These are phyloP conservation scores for Aspergillus melleus DNA, from an alignment of 2,329 filamentous ascomycete genomes.

Conservation along the genomic window DNA sequence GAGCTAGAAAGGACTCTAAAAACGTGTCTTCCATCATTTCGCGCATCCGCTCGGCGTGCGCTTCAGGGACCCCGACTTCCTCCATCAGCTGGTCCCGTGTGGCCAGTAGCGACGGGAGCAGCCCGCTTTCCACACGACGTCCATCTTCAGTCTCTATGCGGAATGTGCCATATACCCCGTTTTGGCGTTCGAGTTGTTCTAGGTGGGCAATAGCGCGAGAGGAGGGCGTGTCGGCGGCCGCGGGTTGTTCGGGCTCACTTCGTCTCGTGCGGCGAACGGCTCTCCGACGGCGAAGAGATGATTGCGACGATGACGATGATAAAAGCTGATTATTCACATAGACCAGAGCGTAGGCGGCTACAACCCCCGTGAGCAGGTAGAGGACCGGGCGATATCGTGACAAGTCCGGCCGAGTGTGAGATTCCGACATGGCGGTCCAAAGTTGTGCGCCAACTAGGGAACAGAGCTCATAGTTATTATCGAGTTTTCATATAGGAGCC, in stretches of 20 bases:
- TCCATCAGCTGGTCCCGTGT: conserved; percentile 45
- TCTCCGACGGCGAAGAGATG: conserved; percentile 39
- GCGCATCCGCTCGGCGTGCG: conserved; percentile 43
- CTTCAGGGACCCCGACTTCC: conserved; percentile 38
- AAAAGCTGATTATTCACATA: conserved; percentile 38
- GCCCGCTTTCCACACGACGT: conserved; percentile 40
- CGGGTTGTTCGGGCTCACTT: conserved; percentile 25
- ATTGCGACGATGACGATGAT: conserved; percentile 24
- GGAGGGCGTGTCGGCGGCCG: conserved; percentile 33
- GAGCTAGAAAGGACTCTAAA: conserved; percentile 43
- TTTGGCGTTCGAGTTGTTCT: conserved; percentile 41
- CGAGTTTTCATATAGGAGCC: background rate
- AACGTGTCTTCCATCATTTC: conserved; percentile 48
- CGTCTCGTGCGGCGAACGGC: conserved; percentile 40
- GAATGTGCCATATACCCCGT: conserved; percentile 44
- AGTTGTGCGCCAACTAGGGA: conserved; percentile 10
- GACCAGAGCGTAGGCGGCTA: conserved; percentile 43
- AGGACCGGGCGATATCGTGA: conserved; percentile 42
- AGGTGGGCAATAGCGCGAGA: conserved; percentile 40
- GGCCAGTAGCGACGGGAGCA: conserved; percentile 44
- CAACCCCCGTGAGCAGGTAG: conserved; percentile 44
- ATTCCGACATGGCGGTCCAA: conserved; percentile 31
- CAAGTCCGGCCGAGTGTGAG: conserved; percentile 32
- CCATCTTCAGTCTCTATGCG: conserved; percentile 45
- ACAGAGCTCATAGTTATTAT: conserved; percentile 18